Evolutionary conservation across 257 asterid species (phyloP).

Genomic region (Solanum bukasovii): DNA sequence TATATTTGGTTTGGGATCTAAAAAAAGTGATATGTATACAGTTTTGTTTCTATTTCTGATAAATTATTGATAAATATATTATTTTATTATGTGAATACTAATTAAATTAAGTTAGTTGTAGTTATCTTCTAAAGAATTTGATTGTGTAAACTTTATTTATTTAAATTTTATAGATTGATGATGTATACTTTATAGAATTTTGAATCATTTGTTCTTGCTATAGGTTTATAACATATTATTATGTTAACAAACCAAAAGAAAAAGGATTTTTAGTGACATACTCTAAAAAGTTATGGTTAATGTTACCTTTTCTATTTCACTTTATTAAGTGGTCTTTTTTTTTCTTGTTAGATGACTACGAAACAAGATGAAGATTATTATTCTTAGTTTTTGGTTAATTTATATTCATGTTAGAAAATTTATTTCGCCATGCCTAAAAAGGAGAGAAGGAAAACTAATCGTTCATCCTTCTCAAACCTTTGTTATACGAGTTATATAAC

Average conservation of each 20-base stretch:
- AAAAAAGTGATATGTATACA: too few species aligned
- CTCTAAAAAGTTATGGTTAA: neutral
- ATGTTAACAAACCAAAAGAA: neutral
- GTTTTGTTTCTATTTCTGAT: too few species aligned
- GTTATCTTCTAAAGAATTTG: neutral
- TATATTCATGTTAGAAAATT: neutral
- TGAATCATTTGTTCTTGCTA: too few species aligned
- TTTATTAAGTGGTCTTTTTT: neutral
- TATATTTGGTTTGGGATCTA: accelerated
- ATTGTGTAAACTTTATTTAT: neutral
- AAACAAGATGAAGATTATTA: neutral
- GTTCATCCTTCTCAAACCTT: neutral
- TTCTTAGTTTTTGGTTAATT: neutral
- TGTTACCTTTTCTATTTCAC: neutral
- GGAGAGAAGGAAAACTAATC: neutral
- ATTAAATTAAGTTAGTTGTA: neutral
- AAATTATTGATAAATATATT: too few species aligned
- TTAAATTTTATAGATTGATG: too few species aligned
- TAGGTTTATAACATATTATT: neutral
- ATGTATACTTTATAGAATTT: too few species aligned
- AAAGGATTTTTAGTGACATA: neutral
- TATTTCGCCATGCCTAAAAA: accelerated
- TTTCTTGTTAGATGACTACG: neutral
- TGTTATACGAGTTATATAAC: neutral
- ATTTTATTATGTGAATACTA: neutral